phyloP scores from a whole-genome alignment of 257 asterid species.

The Solanum pimpinellifolium region DNA sequence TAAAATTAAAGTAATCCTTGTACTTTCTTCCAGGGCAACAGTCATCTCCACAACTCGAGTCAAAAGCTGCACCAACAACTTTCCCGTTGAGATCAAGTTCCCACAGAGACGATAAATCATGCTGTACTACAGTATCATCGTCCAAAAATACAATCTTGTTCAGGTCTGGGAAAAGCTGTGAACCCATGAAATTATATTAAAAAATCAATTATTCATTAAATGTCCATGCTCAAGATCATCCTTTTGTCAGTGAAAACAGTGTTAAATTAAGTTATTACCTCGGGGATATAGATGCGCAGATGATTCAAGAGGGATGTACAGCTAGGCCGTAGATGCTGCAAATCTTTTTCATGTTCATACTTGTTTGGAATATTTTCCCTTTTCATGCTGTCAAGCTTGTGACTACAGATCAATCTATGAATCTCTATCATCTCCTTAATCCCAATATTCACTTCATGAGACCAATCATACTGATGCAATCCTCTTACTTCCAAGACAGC shows the following conservation, averaged over 20 bases:
- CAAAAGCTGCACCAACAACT: slow-evolving; percentile 79
- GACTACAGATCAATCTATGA: slow-evolving; percentile 56
- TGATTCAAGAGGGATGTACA: slow-evolving; percentile 65
- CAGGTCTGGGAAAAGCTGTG: slow-evolving; percentile 81
- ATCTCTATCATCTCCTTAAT: slow-evolving; percentile 61
- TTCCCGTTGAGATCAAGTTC: slow-evolving; percentile 67
- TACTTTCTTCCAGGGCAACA: slow-evolving; percentile 68
- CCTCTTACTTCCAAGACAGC: slow-evolving; percentile 79
- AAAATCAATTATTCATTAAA: slow-evolving; percentile 9
- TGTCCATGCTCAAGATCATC: slow-evolving; percentile 6
- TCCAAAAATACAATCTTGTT: slow-evolving; percentile 67
- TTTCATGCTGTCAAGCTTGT: slow-evolving; percentile 31
- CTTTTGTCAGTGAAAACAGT: slow-evolving; percentile 1
- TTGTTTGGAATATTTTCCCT: slow-evolving; percentile 21
- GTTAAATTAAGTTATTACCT: slow-evolving; percentile 39
- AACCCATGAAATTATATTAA: slow-evolving; percentile 21
- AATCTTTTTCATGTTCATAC: slow-evolving; percentile 28
- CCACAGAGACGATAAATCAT: slow-evolving; percentile 72
- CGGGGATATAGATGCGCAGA: slow-evolving; percentile 76
- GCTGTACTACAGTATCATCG: slow-evolving; percentile 79
- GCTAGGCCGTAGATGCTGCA: slow-evolving; percentile 51
- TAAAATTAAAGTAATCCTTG: slow-evolving; percentile 58
- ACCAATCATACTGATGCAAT: slow-evolving; percentile 81
- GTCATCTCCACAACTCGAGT: slow-evolving; percentile 46
- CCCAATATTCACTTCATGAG: slow-evolving; percentile 55